Conservation (phyloP, 345 rosid species). For the Raphanus raphanistrum region DNA sequence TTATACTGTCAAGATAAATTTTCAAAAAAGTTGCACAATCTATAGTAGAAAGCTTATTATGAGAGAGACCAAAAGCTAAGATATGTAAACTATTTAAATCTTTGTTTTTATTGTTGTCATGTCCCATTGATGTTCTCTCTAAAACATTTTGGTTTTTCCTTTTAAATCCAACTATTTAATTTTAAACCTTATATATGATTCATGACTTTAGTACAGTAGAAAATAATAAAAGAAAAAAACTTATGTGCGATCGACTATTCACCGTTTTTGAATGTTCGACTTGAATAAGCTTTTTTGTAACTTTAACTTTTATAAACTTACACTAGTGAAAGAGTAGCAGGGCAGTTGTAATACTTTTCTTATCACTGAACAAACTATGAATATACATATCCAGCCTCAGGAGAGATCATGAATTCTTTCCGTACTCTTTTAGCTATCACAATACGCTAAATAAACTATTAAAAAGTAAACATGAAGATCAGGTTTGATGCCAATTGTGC, state of each 20-base stretch:
- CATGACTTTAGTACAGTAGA: not conserved
- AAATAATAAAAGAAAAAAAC: not conserved
- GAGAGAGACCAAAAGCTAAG: not conserved
- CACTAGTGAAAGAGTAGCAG: not conserved
- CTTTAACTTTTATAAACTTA: no score
- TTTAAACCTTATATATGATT: not conserved
- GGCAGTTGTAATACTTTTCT: not conserved
- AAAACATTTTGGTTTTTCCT: not conserved
- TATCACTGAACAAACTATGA: not conserved
- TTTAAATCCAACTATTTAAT: not conserved
- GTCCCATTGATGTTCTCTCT: not conserved
- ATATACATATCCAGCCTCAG: not conserved
- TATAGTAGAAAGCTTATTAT: no score
- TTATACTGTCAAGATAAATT: no score
- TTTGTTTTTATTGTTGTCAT: not conserved
- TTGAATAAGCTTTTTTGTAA: not conserved
- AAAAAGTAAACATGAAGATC: not conserved
- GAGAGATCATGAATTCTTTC: not conserved
- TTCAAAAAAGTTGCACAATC: not conserved
- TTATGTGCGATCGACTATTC: not conserved
- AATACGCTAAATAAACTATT: not conserved
- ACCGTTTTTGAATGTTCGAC: not conserved
- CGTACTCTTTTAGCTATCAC: not conserved
- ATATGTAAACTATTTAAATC: not conserved
- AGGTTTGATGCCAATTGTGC: not conserved